Conservation (phyloP, 495 filamentous ascomycete genomes). For the Penicillium waksmanii region DNA sequence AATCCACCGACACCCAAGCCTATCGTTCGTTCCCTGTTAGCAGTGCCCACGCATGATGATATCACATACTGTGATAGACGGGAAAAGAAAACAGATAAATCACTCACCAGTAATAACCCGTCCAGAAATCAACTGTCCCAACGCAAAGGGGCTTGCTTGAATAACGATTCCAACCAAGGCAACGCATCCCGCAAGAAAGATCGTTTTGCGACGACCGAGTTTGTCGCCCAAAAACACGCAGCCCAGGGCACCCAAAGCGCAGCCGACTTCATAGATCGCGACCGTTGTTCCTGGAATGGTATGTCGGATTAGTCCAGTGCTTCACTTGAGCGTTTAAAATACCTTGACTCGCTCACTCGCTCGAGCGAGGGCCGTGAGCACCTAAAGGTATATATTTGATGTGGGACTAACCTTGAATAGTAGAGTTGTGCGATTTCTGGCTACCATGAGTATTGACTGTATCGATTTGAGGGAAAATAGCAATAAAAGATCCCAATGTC, state of each 20-base stretch:
- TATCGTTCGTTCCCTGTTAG: neutral
- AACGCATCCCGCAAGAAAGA: constrained; percentile 33
- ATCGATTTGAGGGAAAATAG: constrained; percentile 53
- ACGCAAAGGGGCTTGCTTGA: constrained; percentile 25
- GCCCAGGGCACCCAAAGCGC: constrained; percentile 47
- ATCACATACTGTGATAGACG: too few species aligned
- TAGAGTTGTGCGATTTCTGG: constrained; percentile 38
- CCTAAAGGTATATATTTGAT: too few species aligned
- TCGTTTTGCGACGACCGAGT: constrained; percentile 44
- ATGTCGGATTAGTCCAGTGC: neutral
- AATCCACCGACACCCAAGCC: constrained; percentile 66
- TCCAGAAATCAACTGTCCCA: constrained; percentile 32
- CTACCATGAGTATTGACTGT: constrained; percentile 43
- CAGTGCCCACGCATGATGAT: too few species aligned
- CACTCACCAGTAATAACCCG: constrained; percentile 25
- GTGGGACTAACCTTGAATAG: constrained; percentile 28
- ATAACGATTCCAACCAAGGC: constrained; percentile 23
- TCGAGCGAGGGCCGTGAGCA: too few species aligned
- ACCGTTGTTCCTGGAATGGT: constrained; percentile 35
- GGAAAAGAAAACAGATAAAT: too few species aligned
- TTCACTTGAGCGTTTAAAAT: neutral
- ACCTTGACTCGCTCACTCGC: neutral
- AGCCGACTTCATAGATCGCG: constrained; percentile 47
- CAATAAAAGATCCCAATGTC: constrained; percentile 36
- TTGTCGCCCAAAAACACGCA: constrained; percentile 47